Percentiles rank a stretch among this genome's conserved stretches.
These are phyloP conservation scores for Xylaria sp. DNA, from an alignment of 2,329 filamentous ascomycete genomes.

Conservation along the genomic window DNA sequence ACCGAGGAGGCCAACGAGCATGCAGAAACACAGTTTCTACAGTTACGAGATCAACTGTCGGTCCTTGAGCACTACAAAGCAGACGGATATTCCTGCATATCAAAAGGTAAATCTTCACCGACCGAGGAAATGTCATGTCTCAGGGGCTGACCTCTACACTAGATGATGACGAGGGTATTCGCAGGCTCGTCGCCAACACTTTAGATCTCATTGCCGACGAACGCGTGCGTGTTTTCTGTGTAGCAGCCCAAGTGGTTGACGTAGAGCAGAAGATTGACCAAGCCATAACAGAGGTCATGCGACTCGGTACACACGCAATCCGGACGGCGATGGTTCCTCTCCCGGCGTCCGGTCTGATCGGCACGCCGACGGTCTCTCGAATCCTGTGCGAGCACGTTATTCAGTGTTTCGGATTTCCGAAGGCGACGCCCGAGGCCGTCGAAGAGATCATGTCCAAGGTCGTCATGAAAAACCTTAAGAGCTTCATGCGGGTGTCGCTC, in stretches of 20 bases:
- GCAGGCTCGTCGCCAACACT: slow-evolving; percentile 21
- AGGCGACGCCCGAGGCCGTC: slow-evolving; percentile 28
- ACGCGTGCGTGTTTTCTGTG: slow-evolving; percentile 34
- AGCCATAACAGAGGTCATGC: slow-evolving; percentile 33
- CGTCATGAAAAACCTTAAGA: slow-evolving; percentile 19
- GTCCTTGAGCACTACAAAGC: slow-evolving; percentile 27
- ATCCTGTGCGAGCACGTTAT: slow-evolving; percentile 30
- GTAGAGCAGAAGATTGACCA: slow-evolving; percentile 34
- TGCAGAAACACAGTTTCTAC: slow-evolving; percentile 24
- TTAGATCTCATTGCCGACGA: slow-evolving; percentile 29
- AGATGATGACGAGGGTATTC: slow-evolving; percentile 25
- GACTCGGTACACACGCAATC: slow-evolving; percentile 26
- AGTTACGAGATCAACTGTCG: slow-evolving; percentile 21
- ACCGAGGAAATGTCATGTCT: neutral
- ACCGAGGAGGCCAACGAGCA: slow-evolving; percentile 21
- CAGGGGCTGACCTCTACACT: neutral
- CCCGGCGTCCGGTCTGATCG: slow-evolving; percentile 23
- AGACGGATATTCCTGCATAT: slow-evolving; percentile 29
- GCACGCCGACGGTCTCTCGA: slow-evolving; percentile 28
- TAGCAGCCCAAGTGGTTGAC: slow-evolving; percentile 32
- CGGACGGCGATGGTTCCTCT: slow-evolving; percentile 32
- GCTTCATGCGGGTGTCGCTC: slow-evolving; percentile 29
- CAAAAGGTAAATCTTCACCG: slow-evolving; percentile 15
- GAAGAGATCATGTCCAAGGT: slow-evolving; percentile 32
- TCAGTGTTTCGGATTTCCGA: slow-evolving; percentile 31